Evolutionary conservation across 306 rosid species (phyloP), one percentile per base, ranked within the genome.

Genomic region (Mucuna pruriens): DNA sequence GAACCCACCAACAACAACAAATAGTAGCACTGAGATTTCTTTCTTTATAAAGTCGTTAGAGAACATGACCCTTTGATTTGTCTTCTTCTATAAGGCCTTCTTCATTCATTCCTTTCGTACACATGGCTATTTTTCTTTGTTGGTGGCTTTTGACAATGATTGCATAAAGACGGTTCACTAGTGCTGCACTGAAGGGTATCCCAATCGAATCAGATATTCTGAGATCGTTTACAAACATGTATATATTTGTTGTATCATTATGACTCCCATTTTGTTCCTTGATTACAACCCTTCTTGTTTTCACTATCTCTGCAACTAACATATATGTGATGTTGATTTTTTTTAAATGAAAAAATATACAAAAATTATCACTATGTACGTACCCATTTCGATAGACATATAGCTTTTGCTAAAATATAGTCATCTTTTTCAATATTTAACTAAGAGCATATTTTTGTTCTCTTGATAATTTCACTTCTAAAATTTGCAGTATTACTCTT

Each of bases 181-280:
- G 80, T 81, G 84, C 78, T 48, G 74, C 79, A 73, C 84, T 48
- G 5, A 44, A 71, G 40, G 19, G 19, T 6, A 79, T 40, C 71
- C 77, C 38, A 29, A 61, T 80, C 33, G 36, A 70, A 79, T 79
- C 77, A 39, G 29, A 55, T 40, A 54, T 55, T 25, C 71, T 6
- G 4, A 67, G 19, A 51, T 54, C 33, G 13, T 51, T 68, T 38
- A 26, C 57, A 34, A 55, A 69, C 58, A 29, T 9, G 11, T 16
- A 23, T 63, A 63, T 77, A 64, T 77, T 40, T 36, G n/a, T 68
- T 38, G 16, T 78, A 52, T 51, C 45, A 52, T 78, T 79, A 17
- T 79, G 70, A 19, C 61, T 55, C 76, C 70, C 58, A 67, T 67
- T 68, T 23, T 69, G 60, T n/a, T 54, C 60, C 16, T 29, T 13